Evolutionary conservation across 202 grass and related monocot genomes (phyloP).

Genomic region (Eragrostis tef): DNA sequence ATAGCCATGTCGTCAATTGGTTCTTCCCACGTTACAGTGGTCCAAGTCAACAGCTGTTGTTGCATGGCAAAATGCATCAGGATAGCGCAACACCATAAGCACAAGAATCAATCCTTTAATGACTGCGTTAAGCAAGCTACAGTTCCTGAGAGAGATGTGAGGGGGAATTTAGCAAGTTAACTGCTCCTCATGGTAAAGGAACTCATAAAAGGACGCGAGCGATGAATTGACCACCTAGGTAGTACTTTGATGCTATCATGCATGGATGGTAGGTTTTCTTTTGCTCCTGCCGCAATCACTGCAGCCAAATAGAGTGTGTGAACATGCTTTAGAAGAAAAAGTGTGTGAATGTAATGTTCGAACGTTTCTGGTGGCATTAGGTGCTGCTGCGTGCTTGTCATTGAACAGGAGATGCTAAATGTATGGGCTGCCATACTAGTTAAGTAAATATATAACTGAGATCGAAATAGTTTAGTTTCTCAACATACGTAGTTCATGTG

Average conservation of each 20-base stretch:
- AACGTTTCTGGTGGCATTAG: neutral
- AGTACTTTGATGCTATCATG: neutral
- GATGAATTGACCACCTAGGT: neutral
- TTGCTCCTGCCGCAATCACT: neutral
- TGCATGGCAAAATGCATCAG: neutral
- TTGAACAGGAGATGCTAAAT: neutral
- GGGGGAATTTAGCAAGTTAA: too few species aligned
- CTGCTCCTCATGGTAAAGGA: too few species aligned
- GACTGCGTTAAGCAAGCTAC: neutral
- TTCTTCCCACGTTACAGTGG: too few species aligned
- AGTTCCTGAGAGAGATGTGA: neutral
- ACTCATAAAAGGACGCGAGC: too few species aligned
- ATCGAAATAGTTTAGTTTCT: too few species aligned
- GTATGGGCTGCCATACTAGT: too few species aligned
- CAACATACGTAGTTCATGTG: too few species aligned
- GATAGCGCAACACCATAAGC: neutral
- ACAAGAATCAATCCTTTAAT: too few species aligned
- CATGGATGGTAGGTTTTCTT: neutral
- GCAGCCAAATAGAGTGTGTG: neutral
- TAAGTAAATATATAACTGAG: too few species aligned
- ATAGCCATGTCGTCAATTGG: too few species aligned
- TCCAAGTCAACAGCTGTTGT: too few species aligned
- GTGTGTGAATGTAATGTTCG: neutral
- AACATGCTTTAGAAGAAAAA: neutral
- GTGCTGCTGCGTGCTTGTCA: neutral